phyloP scores from a whole-genome alignment of 2,329 filamentous ascomycete species.

The Stagonosporopsis chrysanthemi region DNA sequence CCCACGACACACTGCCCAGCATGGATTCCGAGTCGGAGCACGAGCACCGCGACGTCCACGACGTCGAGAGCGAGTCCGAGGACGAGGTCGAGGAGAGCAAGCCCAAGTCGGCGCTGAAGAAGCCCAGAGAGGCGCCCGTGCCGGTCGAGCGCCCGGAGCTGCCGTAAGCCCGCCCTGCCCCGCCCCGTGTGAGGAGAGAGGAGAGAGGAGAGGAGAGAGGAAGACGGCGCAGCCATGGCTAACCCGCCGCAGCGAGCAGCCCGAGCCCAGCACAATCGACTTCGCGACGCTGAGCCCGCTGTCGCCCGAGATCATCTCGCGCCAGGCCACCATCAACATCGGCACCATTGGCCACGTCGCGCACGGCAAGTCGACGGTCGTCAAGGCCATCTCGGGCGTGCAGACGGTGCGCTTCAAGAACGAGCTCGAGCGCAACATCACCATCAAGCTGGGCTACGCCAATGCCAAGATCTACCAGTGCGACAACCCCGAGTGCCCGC shows the following conservation, averaged over 20 bases:
- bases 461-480: conserved; percentile 99
- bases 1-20: conserved; percentile 30
- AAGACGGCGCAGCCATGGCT: conserved; percentile 27
- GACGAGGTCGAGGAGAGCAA: conserved; percentile 70
- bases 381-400: conserved; percentile 98
- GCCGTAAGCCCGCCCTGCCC: conserved; percentile 65
- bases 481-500: conserved; percentile 87
- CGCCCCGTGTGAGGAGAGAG: not conserved
- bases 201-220: no score
- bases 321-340: conserved; percentile 99
- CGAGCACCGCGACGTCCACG: conserved; percentile 44
- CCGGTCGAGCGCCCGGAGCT: conserved; percentile 69
- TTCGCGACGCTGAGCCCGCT: conserved; percentile 80
- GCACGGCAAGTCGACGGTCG: conserved; percentile 98
- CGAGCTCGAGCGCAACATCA: conserved; percentile 98
- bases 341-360: conserved; percentile 98
- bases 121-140: conserved; percentile 65
- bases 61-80: conserved; percentile 66
- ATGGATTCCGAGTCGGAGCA: conserved; percentile 54
- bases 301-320: conserved; percentile 94
- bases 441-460: conserved; percentile 99
- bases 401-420: conserved; percentile 99
- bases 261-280: conserved; percentile 88
- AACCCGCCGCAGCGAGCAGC: conserved; percentile 69
- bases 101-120: conserved; percentile 86